phyloP scores from a whole-genome alignment of 371 early-diverging fungal species.

The Mucor saturninus region DNA sequence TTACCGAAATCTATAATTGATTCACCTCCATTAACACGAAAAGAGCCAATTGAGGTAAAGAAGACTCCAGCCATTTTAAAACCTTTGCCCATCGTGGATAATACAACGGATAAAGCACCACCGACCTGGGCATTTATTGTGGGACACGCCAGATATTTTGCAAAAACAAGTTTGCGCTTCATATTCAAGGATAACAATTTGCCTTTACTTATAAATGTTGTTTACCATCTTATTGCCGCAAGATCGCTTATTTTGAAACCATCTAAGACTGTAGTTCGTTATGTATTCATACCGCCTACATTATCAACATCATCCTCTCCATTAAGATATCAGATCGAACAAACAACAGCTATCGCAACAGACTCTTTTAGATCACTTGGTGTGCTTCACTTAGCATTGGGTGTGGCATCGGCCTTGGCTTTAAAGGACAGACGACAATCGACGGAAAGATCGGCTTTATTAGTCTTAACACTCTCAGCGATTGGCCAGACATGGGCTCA shows the following conservation, averaged over 20 bases:
- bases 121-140: conserved; percentile 28
- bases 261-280: conserved; percentile 23
- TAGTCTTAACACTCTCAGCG: conserved; percentile 39
- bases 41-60: background rate
- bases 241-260: conserved; percentile 31
- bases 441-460: conserved; percentile 43
- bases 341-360: conserved; percentile 25
- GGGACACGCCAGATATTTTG: conserved; percentile 32
- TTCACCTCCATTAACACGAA: conserved; percentile 10
- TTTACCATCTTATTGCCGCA: conserved; percentile 42
- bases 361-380: conserved; percentile 45
- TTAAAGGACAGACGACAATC: conserved; percentile 39
- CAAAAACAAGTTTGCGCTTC: conserved; percentile 25
- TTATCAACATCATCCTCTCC: conserved; percentile 5
- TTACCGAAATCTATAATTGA: conserved; percentile 2
- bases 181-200: conserved; percentile 51
- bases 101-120: conserved; percentile 13
- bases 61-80: background rate
- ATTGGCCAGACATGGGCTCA: conserved; percentile 44
- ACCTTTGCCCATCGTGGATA: conserved; percentile 7
- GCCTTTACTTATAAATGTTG: conserved; percentile 40
- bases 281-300: conserved; percentile 18
- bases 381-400: conserved; percentile 44
- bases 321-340: conserved; percentile 20
- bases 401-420: conserved; percentile 32